Conservation (phyloP, 2,329 filamentous ascomycete genomes). For the Monilinia laxa region DNA sequence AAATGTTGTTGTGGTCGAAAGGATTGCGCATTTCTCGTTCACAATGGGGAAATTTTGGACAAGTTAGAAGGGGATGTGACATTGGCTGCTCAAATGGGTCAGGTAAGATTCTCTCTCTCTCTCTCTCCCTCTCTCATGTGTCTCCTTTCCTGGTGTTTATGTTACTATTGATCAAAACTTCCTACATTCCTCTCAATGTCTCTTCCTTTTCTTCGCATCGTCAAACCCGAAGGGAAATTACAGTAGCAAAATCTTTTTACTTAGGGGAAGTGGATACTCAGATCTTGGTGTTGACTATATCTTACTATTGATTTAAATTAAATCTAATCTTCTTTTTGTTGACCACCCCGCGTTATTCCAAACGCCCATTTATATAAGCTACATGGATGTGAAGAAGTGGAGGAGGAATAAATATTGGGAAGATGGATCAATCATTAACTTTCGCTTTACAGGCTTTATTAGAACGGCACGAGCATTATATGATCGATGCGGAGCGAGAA, state of each 20-base stretch:
- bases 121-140: slow-evolving; percentile 30
- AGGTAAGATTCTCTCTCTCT: slow-evolving; percentile 63
- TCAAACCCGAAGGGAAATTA: slow-evolving; percentile 16
- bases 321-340: slow-evolving; percentile 19
- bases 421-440: slow-evolving; percentile 57
- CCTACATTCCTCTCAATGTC: slow-evolving; percentile 16
- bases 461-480: slow-evolving; percentile 88
- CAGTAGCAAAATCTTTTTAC: slow-evolving; percentile 11
- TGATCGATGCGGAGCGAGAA: slow-evolving; percentile 87
- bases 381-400: not conserved
- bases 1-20: slow-evolving; percentile 81
- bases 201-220: not conserved
- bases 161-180: slow-evolving; percentile 20
- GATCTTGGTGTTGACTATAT: slow-evolving; percentile 5
- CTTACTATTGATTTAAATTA: slow-evolving; percentile 18
- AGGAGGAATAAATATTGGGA: not conserved
- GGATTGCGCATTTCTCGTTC: slow-evolving; percentile 76
- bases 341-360: slow-evolving; percentile 13
- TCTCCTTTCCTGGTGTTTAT: slow-evolving; percentile 32
- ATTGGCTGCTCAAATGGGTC: slow-evolving; percentile 81
- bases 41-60: slow-evolving; percentile 76
- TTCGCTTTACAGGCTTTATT: slow-evolving; percentile 81
- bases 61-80: slow-evolving; percentile 84
- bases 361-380: slow-evolving; percentile 11
- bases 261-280: slow-evolving; percentile 17